Evolutionary conservation across 805 yeast species (phyloP), one percentile per base, ranked within the genome.

Genomic region (Yarrowia keelungensis): DNA sequence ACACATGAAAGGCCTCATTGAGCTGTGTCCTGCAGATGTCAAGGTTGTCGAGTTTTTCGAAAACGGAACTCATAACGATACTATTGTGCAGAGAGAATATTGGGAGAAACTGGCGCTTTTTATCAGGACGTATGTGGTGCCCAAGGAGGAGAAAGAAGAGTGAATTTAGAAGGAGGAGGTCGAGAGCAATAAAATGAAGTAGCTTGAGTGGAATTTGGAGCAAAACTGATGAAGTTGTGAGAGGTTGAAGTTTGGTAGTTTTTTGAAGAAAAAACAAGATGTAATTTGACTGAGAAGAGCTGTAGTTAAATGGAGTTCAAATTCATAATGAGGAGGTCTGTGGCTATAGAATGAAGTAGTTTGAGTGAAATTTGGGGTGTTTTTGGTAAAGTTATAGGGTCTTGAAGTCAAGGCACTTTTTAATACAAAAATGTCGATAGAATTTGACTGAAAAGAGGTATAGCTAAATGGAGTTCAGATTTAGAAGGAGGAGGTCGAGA

Each of bases 21-120:
- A 82, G 41, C 72, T 87, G 69, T 80, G 89, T 69, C 82, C 84
- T 35, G 79, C 88, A 45, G 74, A 76, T 0, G 75, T 78, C 15
- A 92, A 92, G 76, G 76, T 78, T 38, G 83, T 86, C 71, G 80
- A 83, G 67, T 83, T 79, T 68, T 91, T 85, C 71, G 84, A 84
- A 35, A 81, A 84, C 47, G 88, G 92, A 1, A 83, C 81, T 68
- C 99, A 94, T 77, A 94, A 94, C 75, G 97, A 92, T 75, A 92
- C 98, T 0, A 86, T 90, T 45, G 74, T 85, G 5, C 91, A 88
- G 74, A 86, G 86, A 1, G 87, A 85, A 12, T 94, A 94, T 77
- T 95, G 97, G 97, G 85, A 84, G 8, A 81, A 80, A 38, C 80
- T 92, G 61, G 82, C 82, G 51, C 83, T 83, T 26, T 91, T 91